A percentile compares a stretch with the other conserved stretches of the same genome.
phyloP scores from a whole-genome alignment of 176 grass and related monocot species.

The Avena insularis region DNA sequence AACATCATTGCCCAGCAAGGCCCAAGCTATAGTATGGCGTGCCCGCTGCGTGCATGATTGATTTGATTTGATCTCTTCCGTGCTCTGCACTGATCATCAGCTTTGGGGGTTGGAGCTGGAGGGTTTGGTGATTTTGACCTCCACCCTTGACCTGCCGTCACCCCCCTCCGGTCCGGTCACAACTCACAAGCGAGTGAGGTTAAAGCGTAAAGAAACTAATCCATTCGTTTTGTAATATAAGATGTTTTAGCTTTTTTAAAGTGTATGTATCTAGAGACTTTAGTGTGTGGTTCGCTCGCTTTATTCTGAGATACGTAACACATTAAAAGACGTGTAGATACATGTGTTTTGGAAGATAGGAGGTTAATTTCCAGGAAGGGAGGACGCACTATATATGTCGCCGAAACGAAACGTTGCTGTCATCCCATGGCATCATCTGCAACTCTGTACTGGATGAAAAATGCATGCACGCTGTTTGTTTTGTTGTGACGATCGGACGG shows the following conservation, averaged over 20 bases:
- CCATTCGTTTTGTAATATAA: no score
- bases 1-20: not conserved
- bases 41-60: not conserved
- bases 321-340: no score
- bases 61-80: not conserved
- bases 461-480: not conserved
- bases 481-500: not conserved
- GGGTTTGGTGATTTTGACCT: constrained; percentile 6
- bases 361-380: no score
- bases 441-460: not conserved
- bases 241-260: no score
- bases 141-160: not conserved
- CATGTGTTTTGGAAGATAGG: no score
- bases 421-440: not conserved
- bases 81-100: not conserved
- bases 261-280: no score
- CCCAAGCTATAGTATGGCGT: not conserved
- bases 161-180: not conserved
- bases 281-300: no score
- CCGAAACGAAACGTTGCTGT: not conserved
- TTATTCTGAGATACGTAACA: no score
- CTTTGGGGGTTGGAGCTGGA: not conserved
- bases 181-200: not conserved
- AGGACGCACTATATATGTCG: no score
- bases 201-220: not conserved